Evolutionary conservation across 1,284 basidiomycete genomes (phyloP).

Genomic region (Sanghuangporus sanghuang): DNA sequence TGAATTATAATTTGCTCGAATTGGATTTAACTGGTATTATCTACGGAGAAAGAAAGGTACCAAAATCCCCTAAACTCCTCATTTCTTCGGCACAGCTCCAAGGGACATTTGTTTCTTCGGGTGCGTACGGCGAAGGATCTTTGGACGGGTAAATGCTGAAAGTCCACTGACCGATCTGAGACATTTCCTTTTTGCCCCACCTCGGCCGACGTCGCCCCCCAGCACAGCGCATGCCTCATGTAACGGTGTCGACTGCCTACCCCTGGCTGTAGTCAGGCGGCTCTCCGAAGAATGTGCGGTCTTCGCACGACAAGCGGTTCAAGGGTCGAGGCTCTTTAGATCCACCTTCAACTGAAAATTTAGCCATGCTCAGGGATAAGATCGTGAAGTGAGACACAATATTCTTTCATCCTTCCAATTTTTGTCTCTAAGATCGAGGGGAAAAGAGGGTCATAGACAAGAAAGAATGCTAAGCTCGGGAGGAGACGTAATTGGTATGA

Average conservation of each 20-base stretch:
- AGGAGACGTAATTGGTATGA: not conserved
- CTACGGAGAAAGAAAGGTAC: not conserved
- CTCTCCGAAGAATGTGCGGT: not conserved
- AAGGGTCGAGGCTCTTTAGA: not conserved
- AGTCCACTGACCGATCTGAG: conserved; percentile 7
- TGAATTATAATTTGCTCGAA: not conserved
- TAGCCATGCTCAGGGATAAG: not conserved
- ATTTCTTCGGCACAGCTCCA: conserved; percentile 3
- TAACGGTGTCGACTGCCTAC: not conserved
- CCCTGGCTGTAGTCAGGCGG: not conserved
- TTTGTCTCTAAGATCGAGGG: not conserved
- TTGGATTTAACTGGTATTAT: not conserved
- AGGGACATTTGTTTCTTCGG: not conserved
- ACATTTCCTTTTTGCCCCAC: conserved; percentile 1
- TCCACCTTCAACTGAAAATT: not conserved
- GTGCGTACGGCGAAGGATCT: not conserved
- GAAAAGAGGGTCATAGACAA: not conserved
- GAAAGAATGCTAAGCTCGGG: not conserved
- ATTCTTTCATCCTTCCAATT: not conserved
- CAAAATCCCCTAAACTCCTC: not conserved
- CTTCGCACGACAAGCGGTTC: not conserved
- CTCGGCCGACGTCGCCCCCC: not conserved
- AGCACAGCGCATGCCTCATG: not conserved
- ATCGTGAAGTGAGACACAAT: not conserved
- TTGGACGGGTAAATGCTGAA: not conserved